Evolutionary conservation across 2,329 filamentous ascomycete species (phyloP).

Genomic region (Colletotrichum scovillei): DNA sequence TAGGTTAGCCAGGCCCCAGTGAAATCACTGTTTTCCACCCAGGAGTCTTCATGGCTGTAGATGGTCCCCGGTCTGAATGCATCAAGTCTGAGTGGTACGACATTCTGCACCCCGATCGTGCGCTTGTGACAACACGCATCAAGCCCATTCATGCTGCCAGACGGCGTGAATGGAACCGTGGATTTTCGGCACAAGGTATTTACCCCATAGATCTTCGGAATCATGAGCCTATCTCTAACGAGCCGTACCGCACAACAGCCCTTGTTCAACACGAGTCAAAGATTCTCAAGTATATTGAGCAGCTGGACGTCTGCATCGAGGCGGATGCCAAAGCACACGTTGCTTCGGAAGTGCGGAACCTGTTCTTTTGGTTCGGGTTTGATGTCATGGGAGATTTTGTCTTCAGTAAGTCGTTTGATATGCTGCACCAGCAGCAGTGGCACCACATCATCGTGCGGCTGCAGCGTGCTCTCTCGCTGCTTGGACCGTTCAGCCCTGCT

Average conservation of each 20-base stretch:
- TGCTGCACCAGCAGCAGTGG: constrained; percentile 43
- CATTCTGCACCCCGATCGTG: constrained; percentile 37
- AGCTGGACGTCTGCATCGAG: constrained; percentile 37
- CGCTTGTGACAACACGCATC: constrained; percentile 38
- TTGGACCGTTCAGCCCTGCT: constrained; percentile 43
- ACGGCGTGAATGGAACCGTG: constrained; percentile 40
- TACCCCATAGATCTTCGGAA: constrained; percentile 3
- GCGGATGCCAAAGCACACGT: constrained; percentile 30
- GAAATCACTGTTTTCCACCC: constrained; percentile 43
- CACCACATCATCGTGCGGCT: constrained; percentile 42
- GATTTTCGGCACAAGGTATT: constrained; percentile 38
- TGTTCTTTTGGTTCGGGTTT: constrained; percentile 44
- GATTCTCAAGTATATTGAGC: constrained; percentile 36
- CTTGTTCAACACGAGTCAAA: constrained; percentile 34
- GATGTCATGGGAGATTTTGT: constrained; percentile 51
- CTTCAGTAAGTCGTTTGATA: constrained; percentile 49
- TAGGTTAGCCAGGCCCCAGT: constrained; percentile 31
- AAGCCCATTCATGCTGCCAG: constrained; percentile 38
- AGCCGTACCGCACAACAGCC: constrained; percentile 27
- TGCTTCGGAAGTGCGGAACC: constrained; percentile 36
- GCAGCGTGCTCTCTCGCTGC: constrained; percentile 41
- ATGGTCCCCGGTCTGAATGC: constrained; percentile 40
- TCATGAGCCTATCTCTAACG: constrained; percentile 17
- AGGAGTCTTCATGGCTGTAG: constrained; percentile 38
- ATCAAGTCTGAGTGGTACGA: constrained; percentile 44